Evolutionary conservation across 2,329 filamentous ascomycete genomes (phyloP), one percentile per base, ranked within the genome.

Genomic region (Xylaria sp.): DNA sequence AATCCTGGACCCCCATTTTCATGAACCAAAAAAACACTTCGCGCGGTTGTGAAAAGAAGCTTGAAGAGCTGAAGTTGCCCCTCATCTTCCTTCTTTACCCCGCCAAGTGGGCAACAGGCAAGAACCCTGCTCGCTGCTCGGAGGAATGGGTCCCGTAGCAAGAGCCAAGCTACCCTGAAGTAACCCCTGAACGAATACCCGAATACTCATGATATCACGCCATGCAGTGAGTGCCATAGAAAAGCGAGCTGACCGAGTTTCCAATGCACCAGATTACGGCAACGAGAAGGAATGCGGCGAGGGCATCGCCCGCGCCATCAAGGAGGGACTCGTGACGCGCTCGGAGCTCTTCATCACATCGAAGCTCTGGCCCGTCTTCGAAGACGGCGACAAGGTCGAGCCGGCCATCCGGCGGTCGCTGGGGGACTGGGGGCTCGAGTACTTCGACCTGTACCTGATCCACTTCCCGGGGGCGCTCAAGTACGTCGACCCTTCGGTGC

Each of bases 351-450:
- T 97, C 88, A 90, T 97, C 78, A 92, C 94, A 72, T 93, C 91
- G 81, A 97, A 97, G 86, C 90, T 97, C 66, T 97, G 94, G 93
- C 94, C 95, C 84, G 90, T 90, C 73, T 97, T 94, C 88, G 93
- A 97, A 85, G 91, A 95, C 76, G 86, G 85, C 74, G 90, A 95
- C 74, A 86, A 87, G 74, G 92, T 95, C 70, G 89, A 91, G 81
- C 89, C 90, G 66, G 93, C 96, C 78, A 87, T 85, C 81, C 88
- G 88, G 80, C 90, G 90, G 78, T 92, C 94, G 82, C 89, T 94
- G 70, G 87, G 89, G 73, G 92, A 95, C 84, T 95, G 92, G 89
- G 90, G 91, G 70, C 80, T 97, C 69, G 93, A 94, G 76, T 97
- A 97, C 85, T 94, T 97, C 80, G 93, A 97, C 80, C 88, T 97